Evolutionary conservation across 1,284 basidiomycete species (phyloP), one percentile per base, ranked within the genome.

Genomic region (Ceratobasidium papillatum): DNA sequence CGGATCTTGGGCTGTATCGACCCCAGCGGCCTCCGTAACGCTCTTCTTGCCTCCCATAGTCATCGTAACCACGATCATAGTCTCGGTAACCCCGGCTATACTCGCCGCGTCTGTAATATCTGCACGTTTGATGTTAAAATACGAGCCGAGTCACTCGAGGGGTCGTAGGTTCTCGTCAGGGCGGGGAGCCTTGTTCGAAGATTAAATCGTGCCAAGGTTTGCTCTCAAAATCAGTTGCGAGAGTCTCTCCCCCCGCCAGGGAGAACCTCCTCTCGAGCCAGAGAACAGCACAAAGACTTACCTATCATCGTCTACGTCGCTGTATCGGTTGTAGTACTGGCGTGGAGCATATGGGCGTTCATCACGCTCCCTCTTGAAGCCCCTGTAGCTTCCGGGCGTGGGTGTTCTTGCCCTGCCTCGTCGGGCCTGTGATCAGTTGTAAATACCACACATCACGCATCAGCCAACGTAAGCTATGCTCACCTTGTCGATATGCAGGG

Each of bases 351-450:
- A 94, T 0, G 88, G 90, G 51, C 92, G 87, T 80, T 94, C 91
- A 77, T 76, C 65, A 56, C 64, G 38, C 32, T 36, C 41, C 12
- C 76, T 76, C 5, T 74, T 68, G 43, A 94, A 94, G 0, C 95
- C 95, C 78, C 94, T 94, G 87, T 99, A 99, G 74, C 92, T 86
- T 61, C 96, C 96, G 14, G 96, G 96, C 9, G 96, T 99, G 1
- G 96, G 96, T 5, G 96, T 98, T 77, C 96, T 89, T 22, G 96
- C 95, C 78, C 96, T 92, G 75, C 92, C 95, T 80, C 96, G 92
- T 77, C 94, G 93, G 79, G 96, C 96, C 94, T 96, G 76, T 56
- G 27, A 47, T 14, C 58, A 74, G 8, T 49, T 27, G 58, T 61
- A 49, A 76, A n/a, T 41, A 14, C 17, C n/a, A n/a, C 17, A 19